Evolutionary conservation across 257 asterid genomes (phyloP), one percentile per base, ranked within the genome.

Genomic region (Solanum verrucosum): DNA sequence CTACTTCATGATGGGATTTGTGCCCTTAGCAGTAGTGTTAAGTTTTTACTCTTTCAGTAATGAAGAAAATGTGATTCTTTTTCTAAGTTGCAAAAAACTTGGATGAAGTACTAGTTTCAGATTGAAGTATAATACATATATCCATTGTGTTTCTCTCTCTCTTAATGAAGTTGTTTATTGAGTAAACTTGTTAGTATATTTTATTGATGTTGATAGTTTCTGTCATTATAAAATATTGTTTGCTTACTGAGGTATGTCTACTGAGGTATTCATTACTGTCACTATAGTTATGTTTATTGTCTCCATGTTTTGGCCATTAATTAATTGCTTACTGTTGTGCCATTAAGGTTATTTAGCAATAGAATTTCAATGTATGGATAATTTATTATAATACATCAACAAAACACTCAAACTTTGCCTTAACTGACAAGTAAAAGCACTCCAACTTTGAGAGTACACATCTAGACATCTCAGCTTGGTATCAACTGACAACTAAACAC

Each of bases 1-100:
- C 90, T 87, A 86, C 88, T 87, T 77, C 56, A 34, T 78, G 16
- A 27, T 71, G 37, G 88, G 90, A 59, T 88, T 75, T 78, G 68
- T 77, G 87, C 83, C 79, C 37, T 74, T 18, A 37, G 74, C 85
- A 82, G 84, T 86, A 71, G 91, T 75, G 78, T 87, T 86, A 73
- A 73, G 65, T 85, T 21, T 85, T 88, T 59, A 72, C 86, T 87
- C 77, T 87, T 82, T 79, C 74, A 82, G 86, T 83, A 60, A 23
- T 87, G 81, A 81, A 59, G 81, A 86, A 83, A 91, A 88, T 74
- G 52, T 74, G 83, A 74, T 74, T 74, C 83, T 74, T 74, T 23
- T 74, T 74, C 49, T 74, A 49, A 49, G 85, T 82, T 29, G 85
- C 85, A 82, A 82, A 49, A 49, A 46, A 82, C 70, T 49, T 82